phyloP scores from a whole-genome alignment of 106 monocot species.

The Ottelia alismoides region DNA sequence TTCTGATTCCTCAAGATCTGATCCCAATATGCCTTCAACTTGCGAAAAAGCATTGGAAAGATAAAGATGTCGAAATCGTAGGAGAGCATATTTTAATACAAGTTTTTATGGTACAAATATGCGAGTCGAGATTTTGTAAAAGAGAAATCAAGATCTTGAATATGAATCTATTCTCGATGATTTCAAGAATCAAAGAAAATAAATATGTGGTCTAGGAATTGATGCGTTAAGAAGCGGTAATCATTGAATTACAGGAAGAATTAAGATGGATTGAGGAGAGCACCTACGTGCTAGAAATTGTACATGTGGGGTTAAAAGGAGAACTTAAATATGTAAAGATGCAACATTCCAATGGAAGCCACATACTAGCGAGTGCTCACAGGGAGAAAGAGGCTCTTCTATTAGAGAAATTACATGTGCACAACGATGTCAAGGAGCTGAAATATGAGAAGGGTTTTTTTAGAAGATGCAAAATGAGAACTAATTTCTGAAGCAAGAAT shows the following conservation, averaged over 20 bases:
- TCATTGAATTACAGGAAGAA: background rate
- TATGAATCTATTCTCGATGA: background rate
- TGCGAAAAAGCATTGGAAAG: background rate
- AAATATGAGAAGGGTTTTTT: background rate
- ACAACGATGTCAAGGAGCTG: slow-evolving; percentile 4
- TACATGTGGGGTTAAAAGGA: slow-evolving; percentile 9
- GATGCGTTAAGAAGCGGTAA: background rate
- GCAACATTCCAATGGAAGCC: too few species aligned
- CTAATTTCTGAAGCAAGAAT: slow-evolving; percentile 9
- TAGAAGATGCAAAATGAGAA: slow-evolving; percentile 8
- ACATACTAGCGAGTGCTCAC: too few species aligned
- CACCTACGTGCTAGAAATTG: slow-evolving; percentile 2
- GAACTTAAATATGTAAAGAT: slow-evolving; percentile 2
- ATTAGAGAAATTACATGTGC: slow-evolving; percentile 1
- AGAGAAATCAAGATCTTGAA: slow-evolving; percentile 18
- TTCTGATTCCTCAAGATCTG: slow-evolving; percentile 22
- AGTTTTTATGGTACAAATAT: slow-evolving; percentile 3
- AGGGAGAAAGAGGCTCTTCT: slow-evolving; percentile 7
- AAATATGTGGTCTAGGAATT: slow-evolving; percentile 9
- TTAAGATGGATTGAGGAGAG: background rate
- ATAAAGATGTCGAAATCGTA: background rate
- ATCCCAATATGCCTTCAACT: slow-evolving; percentile 1
- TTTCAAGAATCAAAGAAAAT: slow-evolving; percentile 9
- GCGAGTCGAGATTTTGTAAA: slow-evolving; percentile 13
- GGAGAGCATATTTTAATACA: slow-evolving; percentile 1